Base-by-base conservation (phyloP, 176 grass and related monocot species). In the Musa acuminata region DNA sequence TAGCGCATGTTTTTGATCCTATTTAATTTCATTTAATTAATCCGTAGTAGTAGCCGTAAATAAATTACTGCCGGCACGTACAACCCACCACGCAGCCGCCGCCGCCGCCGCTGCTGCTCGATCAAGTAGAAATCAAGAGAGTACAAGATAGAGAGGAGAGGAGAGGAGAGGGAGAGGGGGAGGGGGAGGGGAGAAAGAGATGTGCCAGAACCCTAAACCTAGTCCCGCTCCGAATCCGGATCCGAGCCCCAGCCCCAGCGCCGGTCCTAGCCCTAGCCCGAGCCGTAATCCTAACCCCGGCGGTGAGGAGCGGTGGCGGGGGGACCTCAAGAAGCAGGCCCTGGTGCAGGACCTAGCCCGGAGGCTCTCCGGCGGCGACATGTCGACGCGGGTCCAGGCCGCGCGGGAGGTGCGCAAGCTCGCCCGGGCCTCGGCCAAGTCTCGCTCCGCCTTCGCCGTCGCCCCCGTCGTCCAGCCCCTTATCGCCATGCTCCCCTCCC, bases 191-290 rank as follows among this genome's bases (percentile, higher is more conserved):
- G 57, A 27, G 52, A n/a, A n/a, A 52, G 48, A 24, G 69, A 80
- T 80, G 78, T 80, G 55, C 69, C 78, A 65, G 27, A 73, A 73
- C 21, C 78, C 78, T 72, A 80, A 51, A n/a, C 67, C n/a, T 63
- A 64, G 67, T 22, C 53, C 78, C 53, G 21, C 8, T 22, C 13
- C 78, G 19, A 21, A 55, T 49, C 67, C 67, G 20, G 51, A 50
- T 53, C 52, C 77, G 14, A 76, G 58, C 26, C 12, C 27, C 26
- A 69, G 13, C 29, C 77, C 64, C 67, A 57, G 14, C 62, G 1
- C 20, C 11, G 12, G n/a, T 21, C 13, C 29, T 21, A 76, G n/a
- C 43, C 63, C 64, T 48, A 72, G 5, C 54, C 21, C 48, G 35
- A 51, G 16, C 67, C 8, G 67, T 21, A 51, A 25, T 16, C 17